Percentiles rank a stretch among this genome's conserved stretches.
Conservation (phyloP, 306 rosid species). For the Gynostemma pentaphyllum region DNA sequence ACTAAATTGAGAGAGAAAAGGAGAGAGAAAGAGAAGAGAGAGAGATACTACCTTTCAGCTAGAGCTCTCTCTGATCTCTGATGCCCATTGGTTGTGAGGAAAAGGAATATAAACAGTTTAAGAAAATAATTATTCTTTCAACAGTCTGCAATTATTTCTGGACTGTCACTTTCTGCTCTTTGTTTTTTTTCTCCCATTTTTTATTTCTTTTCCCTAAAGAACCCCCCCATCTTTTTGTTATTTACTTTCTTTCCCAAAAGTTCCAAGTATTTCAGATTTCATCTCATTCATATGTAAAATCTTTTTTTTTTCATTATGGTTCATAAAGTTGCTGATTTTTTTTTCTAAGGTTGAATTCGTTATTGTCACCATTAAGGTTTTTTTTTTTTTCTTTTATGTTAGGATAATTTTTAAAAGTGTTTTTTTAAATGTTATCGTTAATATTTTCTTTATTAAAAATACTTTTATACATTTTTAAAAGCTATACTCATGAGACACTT, state of each 20-base stretch:
- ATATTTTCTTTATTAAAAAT: no score
- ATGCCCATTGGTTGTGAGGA: constrained; percentile 1
- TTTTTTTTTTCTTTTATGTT: no score
- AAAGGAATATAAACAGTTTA: not conserved
- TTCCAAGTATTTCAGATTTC: not conserved
- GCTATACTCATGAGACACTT: no score
- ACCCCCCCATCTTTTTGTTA: not conserved
- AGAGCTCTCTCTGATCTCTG: constrained; percentile 27
- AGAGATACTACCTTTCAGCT: no score
- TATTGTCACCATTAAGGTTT: no score
- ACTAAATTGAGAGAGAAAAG: constrained; percentile 7
- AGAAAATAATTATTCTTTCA: constrained; percentile 9
- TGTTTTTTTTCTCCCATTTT: not conserved
- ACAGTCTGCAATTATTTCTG: constrained; percentile 6
- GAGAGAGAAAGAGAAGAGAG: constrained; percentile 20
- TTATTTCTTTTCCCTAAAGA: not conserved
- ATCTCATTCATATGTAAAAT: not conserved
- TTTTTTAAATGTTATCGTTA: no score
- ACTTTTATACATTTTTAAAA: no score
- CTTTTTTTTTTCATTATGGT: not conserved
- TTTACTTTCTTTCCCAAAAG: not conserved
- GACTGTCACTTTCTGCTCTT: constrained; percentile 12
- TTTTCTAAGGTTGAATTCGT: no score
- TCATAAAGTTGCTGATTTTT: constrained; percentile 2
- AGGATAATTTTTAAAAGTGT: no score